Percentiles rank a stretch among this genome's conserved stretches.
These are phyloP conservation scores for Pyricularia pennisetigena DNA, from an alignment of 2,329 filamentous ascomycete genomes.

Conservation along the genomic window DNA sequence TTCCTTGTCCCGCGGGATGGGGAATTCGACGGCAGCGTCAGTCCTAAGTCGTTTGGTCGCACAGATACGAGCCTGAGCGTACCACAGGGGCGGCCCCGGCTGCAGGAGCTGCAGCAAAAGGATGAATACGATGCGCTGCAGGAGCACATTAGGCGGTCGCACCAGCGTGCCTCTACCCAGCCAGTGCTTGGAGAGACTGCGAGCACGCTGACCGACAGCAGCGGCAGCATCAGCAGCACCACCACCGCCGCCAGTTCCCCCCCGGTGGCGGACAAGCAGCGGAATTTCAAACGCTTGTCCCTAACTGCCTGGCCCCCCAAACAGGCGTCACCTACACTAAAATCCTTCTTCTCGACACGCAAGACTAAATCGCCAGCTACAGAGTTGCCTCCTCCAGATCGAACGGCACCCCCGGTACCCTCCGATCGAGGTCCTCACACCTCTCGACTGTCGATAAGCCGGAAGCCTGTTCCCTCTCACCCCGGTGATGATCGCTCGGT, in stretches of 20 bases:
- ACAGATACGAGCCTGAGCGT: background rate
- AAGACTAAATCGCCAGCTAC: constrained; percentile 2
- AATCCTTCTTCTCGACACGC: constrained; percentile 1
- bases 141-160: background rate
- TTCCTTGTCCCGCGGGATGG: background rate
- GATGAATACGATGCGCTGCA: background rate
- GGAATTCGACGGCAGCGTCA: background rate
- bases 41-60: background rate
- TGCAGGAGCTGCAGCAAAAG: background rate
- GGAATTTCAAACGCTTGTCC: background rate
- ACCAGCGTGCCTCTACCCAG: constrained; percentile 1
- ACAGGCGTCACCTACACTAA: background rate
- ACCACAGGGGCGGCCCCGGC: background rate
- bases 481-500: background rate
- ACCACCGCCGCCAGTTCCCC: background rate
- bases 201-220: background rate
- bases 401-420: background rate
- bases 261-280: background rate
- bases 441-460: background rate
- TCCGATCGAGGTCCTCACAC: background rate
- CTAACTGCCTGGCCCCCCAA: background rate
- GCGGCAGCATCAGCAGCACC: background rate
- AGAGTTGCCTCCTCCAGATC: background rate
- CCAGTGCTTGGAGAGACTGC: background rate
- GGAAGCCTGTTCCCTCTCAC: background rate